Conservation (phyloP, 2,329 filamentous ascomycete genomes). For the Mariannaea sp. region DNA sequence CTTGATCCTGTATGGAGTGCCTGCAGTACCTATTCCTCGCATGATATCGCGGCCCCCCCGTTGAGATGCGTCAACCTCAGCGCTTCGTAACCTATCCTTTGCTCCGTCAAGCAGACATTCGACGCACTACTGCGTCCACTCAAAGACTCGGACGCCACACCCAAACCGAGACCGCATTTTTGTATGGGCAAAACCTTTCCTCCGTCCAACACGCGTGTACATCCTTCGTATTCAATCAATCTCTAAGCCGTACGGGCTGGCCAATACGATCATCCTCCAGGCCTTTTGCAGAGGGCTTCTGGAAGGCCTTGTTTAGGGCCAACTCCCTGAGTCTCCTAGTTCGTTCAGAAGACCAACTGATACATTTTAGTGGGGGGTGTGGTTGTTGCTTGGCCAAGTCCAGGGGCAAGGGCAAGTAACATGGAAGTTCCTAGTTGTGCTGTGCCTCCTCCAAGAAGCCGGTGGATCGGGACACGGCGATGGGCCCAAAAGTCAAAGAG, state of each 20-base stretch:
- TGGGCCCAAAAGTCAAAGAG: no score
- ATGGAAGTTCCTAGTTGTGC: conserved; percentile 15
- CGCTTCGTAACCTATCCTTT: conserved; percentile 28
- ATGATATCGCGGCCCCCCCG: conserved; percentile 11
- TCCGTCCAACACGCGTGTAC: not conserved
- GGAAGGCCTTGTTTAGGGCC: conserved; percentile 13
- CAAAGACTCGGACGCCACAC: conserved; percentile 24
- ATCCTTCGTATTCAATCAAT: not conserved
- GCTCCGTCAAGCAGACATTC: conserved; percentile 20
- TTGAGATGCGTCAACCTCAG: conserved; percentile 9
- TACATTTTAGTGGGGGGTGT: conserved; percentile 27
- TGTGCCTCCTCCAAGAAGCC: no score
- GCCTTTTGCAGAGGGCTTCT: conserved; percentile 1
- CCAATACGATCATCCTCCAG: not conserved
- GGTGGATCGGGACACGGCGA: no score
- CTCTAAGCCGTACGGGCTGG: no score
- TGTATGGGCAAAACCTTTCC: not conserved
- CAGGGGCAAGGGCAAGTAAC: conserved; percentile 26
- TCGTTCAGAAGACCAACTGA: conserved; percentile 22
- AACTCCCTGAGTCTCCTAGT: conserved; percentile 15
- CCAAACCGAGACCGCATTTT: not conserved
- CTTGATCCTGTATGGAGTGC: no score
- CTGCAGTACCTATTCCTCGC: conserved; percentile 7
- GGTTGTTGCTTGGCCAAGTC: conserved; percentile 28
- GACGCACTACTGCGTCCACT: conserved; percentile 38